Conservation (phyloP, 805 yeast genomes). For the Barnettozyma pratensis region DNA sequence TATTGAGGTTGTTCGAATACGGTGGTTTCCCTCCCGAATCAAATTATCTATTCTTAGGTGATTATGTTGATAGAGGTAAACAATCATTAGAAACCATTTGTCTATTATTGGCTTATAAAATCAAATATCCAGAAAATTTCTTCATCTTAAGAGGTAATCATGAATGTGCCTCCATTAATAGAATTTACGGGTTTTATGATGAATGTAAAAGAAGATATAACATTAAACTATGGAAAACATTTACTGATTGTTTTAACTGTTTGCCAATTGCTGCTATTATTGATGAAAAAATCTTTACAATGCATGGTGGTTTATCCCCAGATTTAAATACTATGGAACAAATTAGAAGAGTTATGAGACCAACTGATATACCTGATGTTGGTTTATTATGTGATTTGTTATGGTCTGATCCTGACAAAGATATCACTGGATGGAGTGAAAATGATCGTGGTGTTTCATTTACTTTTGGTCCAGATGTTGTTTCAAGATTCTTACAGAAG, state of each 20-base stretch:
- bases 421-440: constrained; percentile 97
- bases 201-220: constrained; percentile 98
- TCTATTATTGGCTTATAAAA: constrained; percentile 88
- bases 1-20: constrained; percentile 90
- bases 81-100: constrained; percentile 96
- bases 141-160: constrained; percentile 97
- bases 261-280: constrained; percentile 97
- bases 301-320: constrained; percentile 99
- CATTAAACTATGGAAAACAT: constrained; percentile 97
- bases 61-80: constrained; percentile 97
- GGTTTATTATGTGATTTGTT: constrained; percentile 93
- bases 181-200: constrained; percentile 97
- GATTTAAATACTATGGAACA: constrained; percentile 98
- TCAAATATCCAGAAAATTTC: constrained; percentile 96
- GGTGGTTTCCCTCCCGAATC: constrained; percentile 99
- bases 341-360: constrained; percentile 98
- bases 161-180: constrained; percentile 96
- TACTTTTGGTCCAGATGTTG: constrained; percentile 99
- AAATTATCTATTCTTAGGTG: constrained; percentile 91
- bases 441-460: constrained; percentile 98
- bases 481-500: constrained; percentile 89
- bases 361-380: constrained; percentile 97
- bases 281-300: constrained; percentile 95
- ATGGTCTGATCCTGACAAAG: constrained; percentile 99
- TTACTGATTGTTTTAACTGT: constrained; percentile 97